Evolutionary conservation across 257 asterid species (phyloP), one percentile per base, ranked within the genome.

Genomic region (Cynanchum wilfordii): DNA sequence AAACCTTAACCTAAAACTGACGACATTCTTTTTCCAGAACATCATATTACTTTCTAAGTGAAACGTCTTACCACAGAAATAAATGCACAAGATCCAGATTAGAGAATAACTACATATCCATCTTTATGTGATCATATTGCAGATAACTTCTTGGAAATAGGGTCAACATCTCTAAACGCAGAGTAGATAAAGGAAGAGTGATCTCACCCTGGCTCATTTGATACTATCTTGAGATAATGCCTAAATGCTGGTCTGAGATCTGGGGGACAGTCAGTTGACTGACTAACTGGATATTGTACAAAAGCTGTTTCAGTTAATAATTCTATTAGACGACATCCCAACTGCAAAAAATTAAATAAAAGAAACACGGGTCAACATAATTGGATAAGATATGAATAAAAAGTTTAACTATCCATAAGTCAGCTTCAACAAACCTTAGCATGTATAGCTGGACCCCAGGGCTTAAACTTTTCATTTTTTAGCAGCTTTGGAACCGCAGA

Each of bases 161-260:
- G 42, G 3, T 9, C 58, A 25, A n/a, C 12, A 64, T 24, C 36
- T n/a, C 44, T 70, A 54, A 75, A 49, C 69, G 69, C 20, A 52
- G 57, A 74, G 2, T 59, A 13, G 3, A 19, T 56, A 4, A n/a
- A 64, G 72, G 36, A 63, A 50, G 60, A 68, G 74, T 19, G 20
- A 45, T 64, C 91, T 82, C 69, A 94, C 98, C 97, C 95, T 7
- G 85, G 72, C 75, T 82, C 91, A 69, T 74, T 89, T 11, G 88
- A 56, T 71, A 96, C 79, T 45, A 86, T 79, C 88, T 86, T 91
- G 85, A 91, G 76, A 60, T 73, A n/a, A 81, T 94, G 98, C 83
- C 90, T 89, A 82, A 94, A 94, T 36, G 98, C 98, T 75, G 98
- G 98, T 58, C 96, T 91, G 68, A 94, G 86, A 75, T 91, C 97